Evolutionary conservation across 2,329 filamentous ascomycete species (phyloP).

Genomic region (Coniochaeta prunicola): DNA sequence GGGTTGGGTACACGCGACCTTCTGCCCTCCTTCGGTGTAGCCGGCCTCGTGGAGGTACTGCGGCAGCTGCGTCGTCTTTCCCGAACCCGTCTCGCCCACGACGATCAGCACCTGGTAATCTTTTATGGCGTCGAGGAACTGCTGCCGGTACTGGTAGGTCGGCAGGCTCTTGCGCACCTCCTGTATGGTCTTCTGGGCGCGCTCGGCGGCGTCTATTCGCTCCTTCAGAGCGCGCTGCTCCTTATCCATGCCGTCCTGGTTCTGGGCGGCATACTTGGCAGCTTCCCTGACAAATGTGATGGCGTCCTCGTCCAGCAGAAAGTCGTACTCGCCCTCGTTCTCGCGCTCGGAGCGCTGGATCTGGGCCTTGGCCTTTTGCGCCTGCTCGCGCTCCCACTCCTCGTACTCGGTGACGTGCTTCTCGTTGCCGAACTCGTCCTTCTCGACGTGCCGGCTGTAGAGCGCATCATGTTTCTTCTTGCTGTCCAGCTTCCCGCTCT

Average conservation of each 20-base stretch:
- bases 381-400: constrained; percentile 90
- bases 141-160: constrained; percentile 79
- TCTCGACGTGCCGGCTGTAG: constrained; percentile 84
- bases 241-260: constrained; percentile 49
- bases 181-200: constrained; percentile 80
- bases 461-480: constrained; percentile 85
- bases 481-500: constrained; percentile 81
- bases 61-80: constrained; percentile 91
- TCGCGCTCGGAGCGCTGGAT: constrained; percentile 68
- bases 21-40: constrained; percentile 75
- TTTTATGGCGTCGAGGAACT: constrained; percentile 79
- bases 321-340: constrained; percentile 80
- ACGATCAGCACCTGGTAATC: constrained; percentile 85
- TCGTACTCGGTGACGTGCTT: constrained; percentile 90
- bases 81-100: constrained; percentile 89
- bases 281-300: constrained; percentile 19
- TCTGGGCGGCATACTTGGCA: constrained; percentile 15
- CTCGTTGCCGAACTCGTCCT: constrained; percentile 80
- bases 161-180: constrained; percentile 86
- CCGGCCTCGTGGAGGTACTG: constrained; percentile 92
- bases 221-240: constrained; percentile 74
- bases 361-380: constrained; percentile 79
- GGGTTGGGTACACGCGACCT: constrained; percentile 89
- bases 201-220: constrained; percentile 81
- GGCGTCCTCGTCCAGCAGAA: constrained; percentile 75